A percentile compares a stretch with the other conserved stretches of the same genome.
phyloP scores from a whole-genome alignment of 345 rosid species.

The Eucalyptus pauciflora region DNA sequence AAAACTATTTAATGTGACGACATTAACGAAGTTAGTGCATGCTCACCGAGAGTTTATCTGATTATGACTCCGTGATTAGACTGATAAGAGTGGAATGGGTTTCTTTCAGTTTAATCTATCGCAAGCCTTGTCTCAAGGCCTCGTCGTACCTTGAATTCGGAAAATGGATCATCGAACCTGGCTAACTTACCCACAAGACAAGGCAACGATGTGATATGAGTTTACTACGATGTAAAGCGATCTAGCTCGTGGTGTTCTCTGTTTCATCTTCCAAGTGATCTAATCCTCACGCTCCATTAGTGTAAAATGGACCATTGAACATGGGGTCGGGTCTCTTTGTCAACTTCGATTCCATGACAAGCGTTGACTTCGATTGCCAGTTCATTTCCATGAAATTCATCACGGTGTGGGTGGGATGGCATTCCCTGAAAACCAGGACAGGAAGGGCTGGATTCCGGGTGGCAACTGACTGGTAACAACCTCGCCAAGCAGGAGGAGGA shows the following conservation, averaged over 20 bases:
- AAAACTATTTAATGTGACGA: background rate
- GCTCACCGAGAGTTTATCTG: background rate
- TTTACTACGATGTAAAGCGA: background rate
- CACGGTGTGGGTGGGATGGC: background rate
- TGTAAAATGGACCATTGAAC: background rate
- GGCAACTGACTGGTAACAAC: background rate
- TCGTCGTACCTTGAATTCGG: background rate
- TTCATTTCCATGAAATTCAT: background rate
- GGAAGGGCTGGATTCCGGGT: background rate
- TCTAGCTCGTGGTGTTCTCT: background rate
- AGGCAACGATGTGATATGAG: background rate
- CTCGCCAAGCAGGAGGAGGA: background rate
- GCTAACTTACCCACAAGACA: background rate
- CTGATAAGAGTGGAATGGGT: background rate
- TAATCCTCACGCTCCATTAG: background rate
- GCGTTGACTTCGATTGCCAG: background rate
- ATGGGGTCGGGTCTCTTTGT: background rate
- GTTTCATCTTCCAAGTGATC: background rate
- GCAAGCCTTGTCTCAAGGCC: background rate
- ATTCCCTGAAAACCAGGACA: background rate
- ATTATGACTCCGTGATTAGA: background rate
- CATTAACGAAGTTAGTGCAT: background rate
- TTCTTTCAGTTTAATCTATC: background rate
- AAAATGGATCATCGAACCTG: background rate
- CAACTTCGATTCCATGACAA: background rate